Evolutionary conservation across 352 stramenopile genomes (phyloP), one percentile per base, ranked within the genome.

Genomic region (Globisporangium spinosum): DNA sequence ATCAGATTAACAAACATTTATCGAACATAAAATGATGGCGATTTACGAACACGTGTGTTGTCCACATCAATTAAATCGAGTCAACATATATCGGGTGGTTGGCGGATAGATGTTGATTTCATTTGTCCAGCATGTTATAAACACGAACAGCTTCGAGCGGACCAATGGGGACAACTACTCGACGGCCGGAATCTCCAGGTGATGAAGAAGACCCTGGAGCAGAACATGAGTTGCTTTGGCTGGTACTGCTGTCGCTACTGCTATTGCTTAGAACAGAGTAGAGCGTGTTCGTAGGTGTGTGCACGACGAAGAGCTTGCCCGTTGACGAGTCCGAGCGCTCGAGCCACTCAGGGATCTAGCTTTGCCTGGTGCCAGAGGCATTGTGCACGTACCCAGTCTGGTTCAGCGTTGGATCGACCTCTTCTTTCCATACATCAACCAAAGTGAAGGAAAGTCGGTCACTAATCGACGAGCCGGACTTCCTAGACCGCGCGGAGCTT

Each of bases 61-160:
- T n/a, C 40, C 40, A 49, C 40, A 20, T 6, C 15, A 49, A 45
- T 20, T 45, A 4, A 45, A 45, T 45, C 13, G 2, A 45, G 7
- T 12, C 3, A 45, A 45, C 38, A 45, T 1, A 20, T 45, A 45
- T 45, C 38, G 12, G 3, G 9, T 45, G 38, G 12, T 47, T 17
- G n/a, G 8, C 17, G 45, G 34, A 60, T 65, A 58, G 8, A 22
- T 34, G 15, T n/a, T 15, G 4, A 35, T 65, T 57, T 45, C 40
- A 59, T 32, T 54, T 62, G 15, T 60, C 58, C 9, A 68, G 54
- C 63, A 68, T 68, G 63, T 68, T 70, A 61, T 67, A 60, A 9
- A 70, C 68, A 8, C 71, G 71, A 15, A 77, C 60, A 13, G 71
- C 71, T 62, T 77, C 71, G 15, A 77, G 54, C 20, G 71, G 64